Conservation (phyloP, 106 monocot species). For the Allium sativum region DNA sequence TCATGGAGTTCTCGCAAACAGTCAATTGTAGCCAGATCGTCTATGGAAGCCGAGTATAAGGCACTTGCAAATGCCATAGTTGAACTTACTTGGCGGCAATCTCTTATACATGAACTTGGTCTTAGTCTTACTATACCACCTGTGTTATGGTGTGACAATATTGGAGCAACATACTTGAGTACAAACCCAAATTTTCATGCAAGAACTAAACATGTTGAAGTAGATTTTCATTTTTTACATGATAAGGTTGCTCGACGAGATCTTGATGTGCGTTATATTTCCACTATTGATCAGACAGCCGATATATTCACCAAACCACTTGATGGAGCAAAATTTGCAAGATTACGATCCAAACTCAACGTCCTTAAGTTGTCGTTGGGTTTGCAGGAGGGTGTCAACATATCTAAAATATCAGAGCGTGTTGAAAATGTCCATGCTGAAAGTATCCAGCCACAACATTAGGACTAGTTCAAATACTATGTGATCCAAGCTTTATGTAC, state of each 20-base stretch:
- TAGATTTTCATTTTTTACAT: constrained; percentile 12
- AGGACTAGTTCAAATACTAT: too few species aligned
- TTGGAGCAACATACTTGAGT: not conserved
- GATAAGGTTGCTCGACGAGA: not conserved
- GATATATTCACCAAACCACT: not conserved
- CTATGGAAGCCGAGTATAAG: constrained; percentile 7
- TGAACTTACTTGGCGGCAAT: not conserved
- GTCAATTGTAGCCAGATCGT: constrained; percentile 4
- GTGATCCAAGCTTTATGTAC: too few species aligned
- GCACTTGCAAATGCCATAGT: not conserved
- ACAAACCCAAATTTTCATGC: constrained; percentile 12
- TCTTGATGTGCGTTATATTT: not conserved
- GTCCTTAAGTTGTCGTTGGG: not conserved
- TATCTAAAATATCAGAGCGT: too few species aligned
- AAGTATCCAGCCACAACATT: too few species aligned
- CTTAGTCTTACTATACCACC: not conserved
- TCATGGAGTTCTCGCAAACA: constrained; percentile 22
- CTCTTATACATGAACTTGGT: constrained; percentile 2
- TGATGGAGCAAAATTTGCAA: not conserved
- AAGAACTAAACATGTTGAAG: constrained; percentile 13
- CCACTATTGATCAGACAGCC: not conserved
- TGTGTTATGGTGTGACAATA: constrained; percentile 16
- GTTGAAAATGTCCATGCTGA: too few species aligned
- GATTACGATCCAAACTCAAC: not conserved
- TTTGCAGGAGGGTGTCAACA: not conserved